Evolutionary conservation across 2,329 filamentous ascomycete species (phyloP).

Genomic region (Diaporthe aspalathi): DNA sequence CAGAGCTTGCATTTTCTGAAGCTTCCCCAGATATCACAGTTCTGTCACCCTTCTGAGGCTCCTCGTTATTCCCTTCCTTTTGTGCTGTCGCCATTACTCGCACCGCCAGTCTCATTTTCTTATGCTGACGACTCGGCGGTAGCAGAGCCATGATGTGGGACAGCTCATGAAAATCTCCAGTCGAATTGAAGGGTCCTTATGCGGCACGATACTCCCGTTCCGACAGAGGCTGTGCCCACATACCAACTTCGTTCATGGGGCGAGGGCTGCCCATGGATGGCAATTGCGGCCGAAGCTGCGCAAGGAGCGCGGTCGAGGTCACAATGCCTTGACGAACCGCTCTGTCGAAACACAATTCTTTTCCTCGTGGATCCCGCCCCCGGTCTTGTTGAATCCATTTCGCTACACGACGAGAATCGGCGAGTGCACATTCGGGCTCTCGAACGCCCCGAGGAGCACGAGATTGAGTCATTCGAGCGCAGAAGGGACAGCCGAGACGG

Average conservation of each 20-base stretch:
- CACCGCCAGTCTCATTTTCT: conserved; percentile 33
- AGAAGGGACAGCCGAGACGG: not conserved
- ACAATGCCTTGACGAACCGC: conserved; percentile 4
- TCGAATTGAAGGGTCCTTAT: conserved; percentile 71
- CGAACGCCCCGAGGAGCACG: not conserved
- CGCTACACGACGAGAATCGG: conserved; percentile 16
- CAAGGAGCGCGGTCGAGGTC: conserved; percentile 21
- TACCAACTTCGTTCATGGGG: conserved; percentile 4
- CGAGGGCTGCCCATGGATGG: conserved; percentile 34
- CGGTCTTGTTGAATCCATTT: conserved; percentile 23
- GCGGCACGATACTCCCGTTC: conserved; percentile 64
- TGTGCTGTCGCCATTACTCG: conserved; percentile 6
- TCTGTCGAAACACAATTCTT: conserved; percentile 35
- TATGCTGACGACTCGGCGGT: conserved; percentile 45
- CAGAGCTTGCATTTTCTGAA: conserved; percentile 31
- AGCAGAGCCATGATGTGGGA: conserved; percentile 59
- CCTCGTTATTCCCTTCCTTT: conserved; percentile 2
- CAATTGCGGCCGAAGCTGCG: conserved; percentile 30
- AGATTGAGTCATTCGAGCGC: conserved; percentile 36
- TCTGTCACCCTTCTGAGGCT: not conserved
- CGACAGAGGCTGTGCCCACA: conserved; percentile 44
- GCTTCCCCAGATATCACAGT: conserved; percentile 19
- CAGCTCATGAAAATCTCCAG: conserved; percentile 70
- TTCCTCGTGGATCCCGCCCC: conserved; percentile 33
- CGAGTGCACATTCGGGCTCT: conserved; percentile 32